Evolutionary conservation across 2,329 filamentous ascomycete species (phyloP).

Genomic region (Alternaria sp.): DNA sequence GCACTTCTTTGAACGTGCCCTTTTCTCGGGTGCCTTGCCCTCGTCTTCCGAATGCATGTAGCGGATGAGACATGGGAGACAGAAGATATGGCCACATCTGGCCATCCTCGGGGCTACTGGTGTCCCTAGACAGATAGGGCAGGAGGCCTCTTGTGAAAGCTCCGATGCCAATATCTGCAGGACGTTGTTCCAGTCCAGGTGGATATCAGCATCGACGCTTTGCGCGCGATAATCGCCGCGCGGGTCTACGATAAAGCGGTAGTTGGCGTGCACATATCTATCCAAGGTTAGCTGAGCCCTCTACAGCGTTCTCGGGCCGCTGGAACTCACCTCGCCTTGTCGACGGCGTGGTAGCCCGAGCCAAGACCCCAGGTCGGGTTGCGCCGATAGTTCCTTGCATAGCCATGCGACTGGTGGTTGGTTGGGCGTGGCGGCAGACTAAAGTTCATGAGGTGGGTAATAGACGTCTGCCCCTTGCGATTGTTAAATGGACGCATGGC

Average conservation of each 20-base stretch:
- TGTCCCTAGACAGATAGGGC: conserved; percentile 92
- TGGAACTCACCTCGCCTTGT: conserved; percentile 78
- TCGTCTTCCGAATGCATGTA: conserved; percentile 91
- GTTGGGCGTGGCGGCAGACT: conserved; percentile 78
- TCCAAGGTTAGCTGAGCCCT: conserved; percentile 10
- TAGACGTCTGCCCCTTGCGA: conserved; percentile 92
- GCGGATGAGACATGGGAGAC: conserved; percentile 87
- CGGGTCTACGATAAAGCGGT: conserved; percentile 93
- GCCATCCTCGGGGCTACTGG: conserved; percentile 97
- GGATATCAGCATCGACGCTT: conserved; percentile 84
- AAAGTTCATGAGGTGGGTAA: conserved; percentile 96
- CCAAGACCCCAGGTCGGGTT: conserved; percentile 84
- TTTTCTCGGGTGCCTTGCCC: conserved; percentile 68
- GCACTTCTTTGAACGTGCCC: conserved; percentile 88
- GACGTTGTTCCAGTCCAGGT: conserved; percentile 89
- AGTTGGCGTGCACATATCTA: conserved; percentile 93
- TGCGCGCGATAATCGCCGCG: conserved; percentile 80
- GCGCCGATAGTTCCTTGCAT: conserved; percentile 64
- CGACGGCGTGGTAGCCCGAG: conserved; percentile 86
- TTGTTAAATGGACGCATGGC: conserved; percentile 71
- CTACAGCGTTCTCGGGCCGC: background rate
- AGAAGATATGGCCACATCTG: conserved; percentile 96
- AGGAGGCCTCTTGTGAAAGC: conserved; percentile 86
- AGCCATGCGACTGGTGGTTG: conserved; percentile 63
- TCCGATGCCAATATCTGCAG: conserved; percentile 90